These are phyloP conservation scores for Populus hybrid DNA, from an alignment of 441 rosid species.

Conservation along the genomic window DNA sequence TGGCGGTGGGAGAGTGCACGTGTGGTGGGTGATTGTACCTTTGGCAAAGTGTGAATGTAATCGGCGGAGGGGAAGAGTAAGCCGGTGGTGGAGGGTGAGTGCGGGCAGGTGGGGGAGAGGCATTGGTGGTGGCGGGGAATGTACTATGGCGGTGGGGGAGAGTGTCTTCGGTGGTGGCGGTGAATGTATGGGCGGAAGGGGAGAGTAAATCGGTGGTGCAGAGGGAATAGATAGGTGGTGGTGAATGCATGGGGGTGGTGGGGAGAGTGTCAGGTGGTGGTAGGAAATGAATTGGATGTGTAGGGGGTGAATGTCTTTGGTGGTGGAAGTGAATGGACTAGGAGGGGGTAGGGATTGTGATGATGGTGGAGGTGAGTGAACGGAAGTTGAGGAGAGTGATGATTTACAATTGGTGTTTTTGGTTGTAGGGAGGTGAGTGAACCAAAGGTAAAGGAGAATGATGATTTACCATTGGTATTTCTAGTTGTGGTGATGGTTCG, in stretches of 20 bases:
- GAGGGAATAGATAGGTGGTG: constrained; percentile 19
- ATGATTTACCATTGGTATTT: neutral
- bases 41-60: too few relatives aligned
- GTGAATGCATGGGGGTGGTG: constrained; percentile 8
- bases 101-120: too few relatives aligned
- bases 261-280: neutral
- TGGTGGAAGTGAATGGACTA: neutral
- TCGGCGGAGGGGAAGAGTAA: neutral
- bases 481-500: neutral
- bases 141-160: constrained; percentile 8
- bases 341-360: constrained; percentile 7
- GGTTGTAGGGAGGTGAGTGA: constrained; percentile 31
- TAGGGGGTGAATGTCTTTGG: too few relatives aligned
- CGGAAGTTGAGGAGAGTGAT: constrained; percentile 3
- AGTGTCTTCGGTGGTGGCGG: constrained; percentile 22
- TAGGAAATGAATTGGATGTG: too few relatives aligned
- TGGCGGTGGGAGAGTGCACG: too few relatives aligned
- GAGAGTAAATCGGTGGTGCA: constrained; percentile 28
- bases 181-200: constrained; percentile 17
- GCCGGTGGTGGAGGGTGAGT: neutral
- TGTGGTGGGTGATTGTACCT: too few relatives aligned
- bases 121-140: constrained; percentile 15
- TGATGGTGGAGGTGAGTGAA: neutral
- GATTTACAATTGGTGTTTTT: too few relatives aligned
- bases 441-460: neutral